phyloP scores from a whole-genome alignment of 2,329 filamentous ascomycete genomes.

The Trichoderma aggressivum region DNA sequence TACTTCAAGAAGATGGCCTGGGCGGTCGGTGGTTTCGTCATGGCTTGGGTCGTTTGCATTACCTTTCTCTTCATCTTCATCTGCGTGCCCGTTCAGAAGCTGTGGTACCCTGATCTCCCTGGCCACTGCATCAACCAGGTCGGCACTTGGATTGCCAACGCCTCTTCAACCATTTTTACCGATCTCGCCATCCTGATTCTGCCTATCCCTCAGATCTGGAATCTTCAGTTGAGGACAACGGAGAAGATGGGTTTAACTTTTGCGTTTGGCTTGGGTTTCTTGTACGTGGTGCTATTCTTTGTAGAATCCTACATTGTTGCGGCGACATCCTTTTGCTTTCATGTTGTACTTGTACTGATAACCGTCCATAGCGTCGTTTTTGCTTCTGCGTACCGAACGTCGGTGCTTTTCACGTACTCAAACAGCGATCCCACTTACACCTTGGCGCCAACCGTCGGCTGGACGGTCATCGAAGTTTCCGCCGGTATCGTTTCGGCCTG shows the following conservation, averaged over 20 bases:
- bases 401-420: constrained; percentile 44
- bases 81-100: constrained; percentile 47
- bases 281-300: constrained; percentile 32
- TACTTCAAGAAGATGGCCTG: constrained; percentile 43
- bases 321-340: background rate
- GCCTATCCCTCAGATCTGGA: constrained; percentile 46
- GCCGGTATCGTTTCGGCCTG: constrained; percentile 52
- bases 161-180: constrained; percentile 44
- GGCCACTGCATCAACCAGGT: constrained; percentile 49
- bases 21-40: constrained; percentile 40
- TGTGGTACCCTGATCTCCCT: constrained; percentile 45
- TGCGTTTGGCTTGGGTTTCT: constrained; percentile 45
- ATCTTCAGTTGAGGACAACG: constrained; percentile 37
- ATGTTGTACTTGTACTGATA: background rate
- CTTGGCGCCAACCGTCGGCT: constrained; percentile 43
- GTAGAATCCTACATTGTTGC: background rate
- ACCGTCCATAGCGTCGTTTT: constrained; percentile 40
- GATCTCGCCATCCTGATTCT: constrained; percentile 45
- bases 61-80: constrained; percentile 51
- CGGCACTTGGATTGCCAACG: constrained; percentile 49
- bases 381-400: constrained; percentile 47
- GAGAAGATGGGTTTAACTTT: constrained; percentile 44
- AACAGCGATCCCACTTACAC: constrained; percentile 43
- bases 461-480: constrained; percentile 46
- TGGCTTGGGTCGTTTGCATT: constrained; percentile 47